Percentiles rank a stretch among this genome's conserved stretches.
Evolutionary conservation across 176 grass and related monocot genomes (phyloP).

Genomic region (Dendrocalamus sinicus): DNA sequence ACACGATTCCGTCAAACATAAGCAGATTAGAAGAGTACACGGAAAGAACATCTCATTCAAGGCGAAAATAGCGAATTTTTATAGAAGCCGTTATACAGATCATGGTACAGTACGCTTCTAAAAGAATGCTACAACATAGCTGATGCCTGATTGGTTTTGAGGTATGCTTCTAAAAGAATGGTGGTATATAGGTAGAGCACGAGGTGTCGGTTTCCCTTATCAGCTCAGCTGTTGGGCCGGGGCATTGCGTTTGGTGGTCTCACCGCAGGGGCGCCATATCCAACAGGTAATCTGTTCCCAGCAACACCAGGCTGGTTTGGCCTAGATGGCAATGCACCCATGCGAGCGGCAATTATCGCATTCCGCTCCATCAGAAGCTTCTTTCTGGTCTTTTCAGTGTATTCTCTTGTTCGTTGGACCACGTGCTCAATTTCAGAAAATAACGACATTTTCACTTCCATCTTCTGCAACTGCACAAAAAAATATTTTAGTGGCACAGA

Average conservation of each 20-base stretch:
- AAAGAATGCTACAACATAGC: constrained; percentile 52
- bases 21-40: neutral
- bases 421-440: constrained; percentile 81
- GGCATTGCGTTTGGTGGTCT: constrained; percentile 53
- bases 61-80: constrained; percentile 20
- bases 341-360: constrained; percentile 77
- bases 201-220: neutral
- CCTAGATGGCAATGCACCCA: constrained; percentile 61
- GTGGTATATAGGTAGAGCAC: neutral
- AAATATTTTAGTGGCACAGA: constrained; percentile 13
- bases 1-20: neutral
- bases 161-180: constrained; percentile 59
- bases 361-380: constrained; percentile 86
- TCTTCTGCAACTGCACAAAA: constrained; percentile 80
- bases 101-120: constrained; percentile 45
- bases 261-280: constrained; percentile 51
- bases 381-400: constrained; percentile 83
- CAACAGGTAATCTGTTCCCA: constrained; percentile 67
- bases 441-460: constrained; percentile 75
- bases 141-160: constrained; percentile 31
- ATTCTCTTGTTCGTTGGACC: constrained; percentile 70
- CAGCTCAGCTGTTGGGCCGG: constrained; percentile 37
- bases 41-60: neutral
- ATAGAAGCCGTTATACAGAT: constrained; percentile 31
- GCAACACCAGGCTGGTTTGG: constrained; percentile 50